A percentile compares a stretch with the other conserved stretches of the same genome.
Evolutionary conservation across 768 basidiomycete genomes (phyloP).

Genomic region (Fomitopsis serialis): DNA sequence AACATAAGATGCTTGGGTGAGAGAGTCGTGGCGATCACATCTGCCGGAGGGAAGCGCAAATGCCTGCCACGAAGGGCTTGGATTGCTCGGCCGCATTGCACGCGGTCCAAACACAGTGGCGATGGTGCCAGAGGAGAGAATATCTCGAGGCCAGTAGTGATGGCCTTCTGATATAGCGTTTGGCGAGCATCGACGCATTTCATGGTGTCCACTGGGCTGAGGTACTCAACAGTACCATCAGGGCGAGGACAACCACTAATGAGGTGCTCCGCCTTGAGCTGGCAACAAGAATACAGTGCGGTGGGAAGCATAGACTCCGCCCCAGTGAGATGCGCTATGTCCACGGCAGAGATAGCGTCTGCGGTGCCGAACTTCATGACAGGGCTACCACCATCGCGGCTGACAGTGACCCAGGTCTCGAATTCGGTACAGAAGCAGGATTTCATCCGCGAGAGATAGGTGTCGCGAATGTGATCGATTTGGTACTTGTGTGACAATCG

Average conservation of each 20-base stretch:
- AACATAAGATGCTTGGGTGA: too few species aligned
- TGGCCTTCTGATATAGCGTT: not conserved
- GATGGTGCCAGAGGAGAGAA: too few species aligned
- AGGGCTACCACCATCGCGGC: not conserved
- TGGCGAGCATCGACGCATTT: constrained; percentile 3
- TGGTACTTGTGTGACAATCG: constrained; percentile 7
- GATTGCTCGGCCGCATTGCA: too few species aligned
- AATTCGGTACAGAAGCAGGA: not conserved
- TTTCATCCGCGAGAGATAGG: not conserved
- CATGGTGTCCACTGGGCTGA: constrained; percentile 5
- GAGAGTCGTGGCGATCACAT: too few species aligned
- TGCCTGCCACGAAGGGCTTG: too few species aligned
- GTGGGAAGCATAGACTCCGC: constrained; percentile 14
- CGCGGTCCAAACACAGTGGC: too few species aligned
- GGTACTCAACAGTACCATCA: constrained; percentile 8
- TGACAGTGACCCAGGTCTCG: not conserved
- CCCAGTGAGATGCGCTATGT: constrained; percentile 17
- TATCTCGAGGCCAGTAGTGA: too few species aligned
- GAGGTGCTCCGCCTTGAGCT: constrained; percentile 9
- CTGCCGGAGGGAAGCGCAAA: too few species aligned
- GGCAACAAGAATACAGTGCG: constrained; percentile 16
- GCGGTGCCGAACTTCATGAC: not conserved
- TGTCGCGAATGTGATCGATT: not conserved
- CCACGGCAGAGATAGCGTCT: constrained; percentile 13
- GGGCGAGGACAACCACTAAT: constrained; percentile 4